phyloP scores from a whole-genome alignment of 1,284 basidiomycete species.

The Bondarzewia mesenterica region DNA sequence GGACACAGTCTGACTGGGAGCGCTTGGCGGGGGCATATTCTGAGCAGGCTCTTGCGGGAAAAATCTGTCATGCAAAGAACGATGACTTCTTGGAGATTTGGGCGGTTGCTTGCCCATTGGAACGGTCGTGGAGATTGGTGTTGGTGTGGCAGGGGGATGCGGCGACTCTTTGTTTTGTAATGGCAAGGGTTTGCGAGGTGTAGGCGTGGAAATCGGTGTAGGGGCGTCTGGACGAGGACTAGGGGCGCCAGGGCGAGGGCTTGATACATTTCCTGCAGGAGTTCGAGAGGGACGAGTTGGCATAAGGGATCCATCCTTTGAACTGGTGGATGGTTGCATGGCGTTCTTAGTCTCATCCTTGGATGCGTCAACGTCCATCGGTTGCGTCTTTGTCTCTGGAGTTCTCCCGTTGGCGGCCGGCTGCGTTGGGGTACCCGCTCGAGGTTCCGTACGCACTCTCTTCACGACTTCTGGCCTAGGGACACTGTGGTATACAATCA shows the following conservation, averaged over 20 bases:
- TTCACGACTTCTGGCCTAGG: conserved; percentile 72
- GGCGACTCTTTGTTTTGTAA: background rate
- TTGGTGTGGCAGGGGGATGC: background rate
- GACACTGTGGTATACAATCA: conserved; percentile 47
- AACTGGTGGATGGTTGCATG: background rate
- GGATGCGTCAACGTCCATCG: conserved; percentile 32
- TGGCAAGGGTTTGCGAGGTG: background rate
- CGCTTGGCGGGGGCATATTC: conserved; percentile 74
- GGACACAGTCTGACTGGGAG: conserved; percentile 70
- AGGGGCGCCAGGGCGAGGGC: background rate
- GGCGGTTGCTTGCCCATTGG: conserved; percentile 26
- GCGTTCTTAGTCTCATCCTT: background rate
- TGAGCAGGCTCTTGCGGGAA: conserved; percentile 21
- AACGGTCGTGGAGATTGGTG: background rate
- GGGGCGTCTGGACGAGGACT: conserved; percentile 2
- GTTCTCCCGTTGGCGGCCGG: conserved; percentile 10
- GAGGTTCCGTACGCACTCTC: conserved; percentile 47
- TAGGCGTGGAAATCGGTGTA: background rate
- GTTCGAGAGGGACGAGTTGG: conserved; percentile 1
- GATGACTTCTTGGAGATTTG: conserved; percentile 30
- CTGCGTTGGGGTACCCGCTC: conserved; percentile 13
- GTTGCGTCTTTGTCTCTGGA: conserved; percentile 5
- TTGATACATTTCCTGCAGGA: background rate
- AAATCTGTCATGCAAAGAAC: conserved; percentile 18
- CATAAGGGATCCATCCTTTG: background rate